Percentiles rank a stretch among this genome's conserved stretches.
phyloP scores from a whole-genome alignment of 2,329 filamentous ascomycete genomes.

The Metarhizium robertsii region DNA sequence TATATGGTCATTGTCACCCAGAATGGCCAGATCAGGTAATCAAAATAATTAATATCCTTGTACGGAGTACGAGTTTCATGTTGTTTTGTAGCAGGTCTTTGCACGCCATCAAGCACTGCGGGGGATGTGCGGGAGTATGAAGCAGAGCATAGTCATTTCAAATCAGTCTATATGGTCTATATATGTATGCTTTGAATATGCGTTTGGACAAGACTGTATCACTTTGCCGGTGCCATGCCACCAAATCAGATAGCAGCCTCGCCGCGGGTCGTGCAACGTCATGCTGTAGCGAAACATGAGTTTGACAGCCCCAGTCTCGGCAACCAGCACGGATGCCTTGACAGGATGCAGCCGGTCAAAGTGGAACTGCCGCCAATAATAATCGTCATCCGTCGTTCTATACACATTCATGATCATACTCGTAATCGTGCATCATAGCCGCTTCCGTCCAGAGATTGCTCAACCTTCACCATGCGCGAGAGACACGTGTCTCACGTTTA shows the following conservation, averaged over 20 bases:
- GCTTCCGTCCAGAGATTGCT: neutral
- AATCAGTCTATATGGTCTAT: constrained; percentile 1
- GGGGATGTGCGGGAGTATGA: neutral
- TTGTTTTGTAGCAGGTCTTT: too few species aligned
- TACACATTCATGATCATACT: neutral
- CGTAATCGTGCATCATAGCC: neutral
- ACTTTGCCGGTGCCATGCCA: neutral
- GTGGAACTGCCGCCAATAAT: neutral
- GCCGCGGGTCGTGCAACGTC: too few species aligned
- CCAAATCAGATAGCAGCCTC: too few species aligned
- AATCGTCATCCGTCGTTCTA: neutral
- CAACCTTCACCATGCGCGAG: neutral
- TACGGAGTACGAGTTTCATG: too few species aligned
- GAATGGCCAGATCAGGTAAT: neutral
- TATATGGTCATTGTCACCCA: neutral
- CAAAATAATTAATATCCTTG: neutral
- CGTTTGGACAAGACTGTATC: neutral
- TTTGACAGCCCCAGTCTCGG: neutral
- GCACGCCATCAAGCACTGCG: too few species aligned
- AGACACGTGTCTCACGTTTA: neutral
- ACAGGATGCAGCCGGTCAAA: neutral
- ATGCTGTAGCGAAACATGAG: neutral
- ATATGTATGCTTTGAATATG: neutral
- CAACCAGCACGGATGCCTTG: neutral
- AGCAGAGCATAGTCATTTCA: neutral